Evolutionary conservation across 306 rosid species (phyloP).

Genomic region (Lathyrus oleraceus): DNA sequence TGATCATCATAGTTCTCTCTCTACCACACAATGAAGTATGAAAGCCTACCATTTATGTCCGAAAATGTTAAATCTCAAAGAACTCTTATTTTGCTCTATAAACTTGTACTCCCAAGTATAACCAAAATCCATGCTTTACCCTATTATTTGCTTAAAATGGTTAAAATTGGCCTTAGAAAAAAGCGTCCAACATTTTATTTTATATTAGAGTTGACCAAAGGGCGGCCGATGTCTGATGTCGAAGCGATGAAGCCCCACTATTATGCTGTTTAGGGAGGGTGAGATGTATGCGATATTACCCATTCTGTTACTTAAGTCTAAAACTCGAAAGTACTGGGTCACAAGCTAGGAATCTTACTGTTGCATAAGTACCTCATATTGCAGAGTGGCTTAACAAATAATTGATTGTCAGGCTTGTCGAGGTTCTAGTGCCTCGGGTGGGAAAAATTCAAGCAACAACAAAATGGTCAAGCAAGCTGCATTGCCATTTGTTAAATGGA

Average conservation of each 20-base stretch:
- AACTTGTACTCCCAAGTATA: not conserved
- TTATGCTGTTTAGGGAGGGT: not conserved
- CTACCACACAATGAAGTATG: not conserved
- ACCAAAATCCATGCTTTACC: not conserved
- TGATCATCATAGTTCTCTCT: not conserved
- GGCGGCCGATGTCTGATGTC: slow-evolving; percentile 4
- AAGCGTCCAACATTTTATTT: slow-evolving; percentile 3
- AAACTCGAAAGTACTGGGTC: slow-evolving; percentile 5
- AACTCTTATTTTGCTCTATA: not conserved
- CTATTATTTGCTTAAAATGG: slow-evolving; percentile 17
- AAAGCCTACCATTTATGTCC: slow-evolving; percentile 14
- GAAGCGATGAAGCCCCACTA: not conserved
- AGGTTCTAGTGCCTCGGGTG: slow-evolving; percentile 78
- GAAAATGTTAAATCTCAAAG: not conserved
- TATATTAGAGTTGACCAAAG: slow-evolving; percentile 25
- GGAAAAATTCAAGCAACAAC: slow-evolving; percentile 78
- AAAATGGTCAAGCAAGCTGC: slow-evolving; percentile 94
- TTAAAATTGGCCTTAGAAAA: slow-evolving; percentile 13
- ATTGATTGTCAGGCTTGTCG: slow-evolving; percentile 65
- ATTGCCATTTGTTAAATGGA: slow-evolving; percentile 71
- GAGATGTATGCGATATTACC: not conserved
- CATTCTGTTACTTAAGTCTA: not conserved
- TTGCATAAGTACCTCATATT: slow-evolving; percentile 25
- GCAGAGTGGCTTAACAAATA: slow-evolving; percentile 39
- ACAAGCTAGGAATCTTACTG: slow-evolving; percentile 2